These are phyloP conservation scores for Zymoseptoria pseudotritici DNA, from an alignment of 2,329 filamentous ascomycete genomes.

Conservation along the genomic window DNA sequence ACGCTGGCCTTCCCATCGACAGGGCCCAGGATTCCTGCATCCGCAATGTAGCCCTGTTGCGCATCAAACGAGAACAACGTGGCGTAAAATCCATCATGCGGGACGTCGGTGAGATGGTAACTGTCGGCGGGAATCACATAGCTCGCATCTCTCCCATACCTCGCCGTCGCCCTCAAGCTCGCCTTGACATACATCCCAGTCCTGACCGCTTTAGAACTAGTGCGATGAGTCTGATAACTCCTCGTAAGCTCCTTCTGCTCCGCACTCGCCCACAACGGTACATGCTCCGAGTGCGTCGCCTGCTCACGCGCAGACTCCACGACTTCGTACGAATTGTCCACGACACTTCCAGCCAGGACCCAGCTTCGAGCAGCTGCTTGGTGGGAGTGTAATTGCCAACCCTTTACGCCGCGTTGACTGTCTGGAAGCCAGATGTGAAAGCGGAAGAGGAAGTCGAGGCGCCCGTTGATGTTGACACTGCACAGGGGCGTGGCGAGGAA, in stretches of 20 bases:
- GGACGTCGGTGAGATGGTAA: conserved; percentile 28
- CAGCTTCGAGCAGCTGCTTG: conserved; percentile 33
- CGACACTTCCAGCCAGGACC: conserved; percentile 31
- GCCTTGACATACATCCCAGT: conserved; percentile 3
- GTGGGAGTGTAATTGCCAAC: conserved; percentile 30
- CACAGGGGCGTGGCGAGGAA: conserved; percentile 32
- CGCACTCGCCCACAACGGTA: conserved; percentile 1
- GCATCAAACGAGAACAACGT: conserved; percentile 35
- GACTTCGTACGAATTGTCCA: conserved; percentile 24
- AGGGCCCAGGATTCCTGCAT: conserved; percentile 30
- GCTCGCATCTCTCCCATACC: conserved; percentile 2
- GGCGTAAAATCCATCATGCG: conserved; percentile 27
- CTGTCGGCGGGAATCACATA: conserved; percentile 28
- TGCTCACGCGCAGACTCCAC: conserved; percentile 17
- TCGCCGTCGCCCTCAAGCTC: not conserved
- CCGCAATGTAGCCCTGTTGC: conserved; percentile 25
- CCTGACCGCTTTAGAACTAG: conserved; percentile 2
- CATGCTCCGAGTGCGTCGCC: conserved; percentile 4
- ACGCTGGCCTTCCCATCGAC: conserved; percentile 13
- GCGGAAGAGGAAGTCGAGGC: conserved; percentile 31
- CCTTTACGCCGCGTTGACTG: conserved; percentile 22
- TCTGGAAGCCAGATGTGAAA: conserved; percentile 33
- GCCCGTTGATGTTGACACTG: conserved; percentile 27
- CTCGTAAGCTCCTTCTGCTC: not conserved
- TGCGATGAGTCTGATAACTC: conserved; percentile 6